Base-by-base conservation (phyloP, 2,329 filamentous ascomycete genomes). In the Fonsecaea monophora region DNA sequence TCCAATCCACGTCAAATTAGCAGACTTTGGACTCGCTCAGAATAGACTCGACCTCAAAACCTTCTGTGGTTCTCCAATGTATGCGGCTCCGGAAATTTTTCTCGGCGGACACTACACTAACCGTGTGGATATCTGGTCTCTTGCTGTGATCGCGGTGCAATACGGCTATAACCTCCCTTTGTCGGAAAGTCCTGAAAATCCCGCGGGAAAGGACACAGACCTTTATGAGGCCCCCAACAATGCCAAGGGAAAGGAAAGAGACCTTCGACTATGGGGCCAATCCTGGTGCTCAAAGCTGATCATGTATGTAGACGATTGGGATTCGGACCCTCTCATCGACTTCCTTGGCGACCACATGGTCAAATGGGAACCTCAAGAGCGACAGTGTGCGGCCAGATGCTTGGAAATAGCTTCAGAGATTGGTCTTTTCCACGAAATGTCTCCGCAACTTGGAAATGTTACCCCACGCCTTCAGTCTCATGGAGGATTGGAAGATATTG, bases 1-100 rank as follows among this genome's bases (percentile, higher is more conserved):
- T 5, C 93, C 93, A 0, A 86, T 97, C 56, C 83, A 86, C 15
- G 89, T 97, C 72, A 98, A 98, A 78, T 83, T 99, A 13, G 96
- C 94, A 0, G 95, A 99, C 76, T 99, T 99, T 80, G 95, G 95
- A 2, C 81, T 98, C 21, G 50, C 60, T 25, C 59, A 63, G 32
- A 40, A 57, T 8, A 53, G 60, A 45, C 10, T 15, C 13, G 38
- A 53, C 38, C 42, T 68, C 8, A 61, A 62, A 25, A 62, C 66
- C 8, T 38, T 61, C 32, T 65, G 62, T 62, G 66, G 66, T 25
- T 25, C 25, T 25, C 25, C 55, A 13, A 54, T 57, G 48, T 68
- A 66, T 48, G 6, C 32, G 3, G 66, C 66, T 38, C 66, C 66
- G 34, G 66, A 68, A 56, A 40, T 66, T 35, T 61, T 55, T 35